Evolutionary conservation across 768 basidiomycete species (phyloP), one percentile per base, ranked within the genome.

Genomic region (Lanmaoa rubissima): DNA sequence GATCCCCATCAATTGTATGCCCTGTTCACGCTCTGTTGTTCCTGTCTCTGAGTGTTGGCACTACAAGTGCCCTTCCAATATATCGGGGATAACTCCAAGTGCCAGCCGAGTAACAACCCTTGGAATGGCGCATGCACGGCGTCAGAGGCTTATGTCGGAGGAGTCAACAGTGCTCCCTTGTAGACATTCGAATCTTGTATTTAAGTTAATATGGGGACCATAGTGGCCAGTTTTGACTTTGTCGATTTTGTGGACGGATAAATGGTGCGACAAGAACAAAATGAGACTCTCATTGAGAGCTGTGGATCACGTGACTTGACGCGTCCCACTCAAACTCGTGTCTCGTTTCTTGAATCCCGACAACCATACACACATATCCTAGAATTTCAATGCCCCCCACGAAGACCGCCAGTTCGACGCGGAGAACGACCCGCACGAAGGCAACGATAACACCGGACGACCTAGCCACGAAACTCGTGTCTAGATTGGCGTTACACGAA

Each of bases 401-500:
- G 16, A 67, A 58, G 41, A 39, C 44, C 2, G 7, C 46, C 0
- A 54, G 24, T 36, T 35, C 35, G 10, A 53, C 46, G 17, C 61
- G 61, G 14, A 63, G 48, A 46, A 59, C 52, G 34, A 63, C 59
- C 9, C 49, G 61, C n/a, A 55, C 55, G 35, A 67, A 60, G 44
- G 7, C 31, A 3, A 54, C n/a, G 32, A 64, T 31, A 16, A 38
- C 34, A 26, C 19, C 41, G 19, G 35, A 58, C 8, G 44, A 51
- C 38, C 24, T 45, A 5, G 40, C 28, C 19, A 51, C 54, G 50
- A 72, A 69, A 45, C 57, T 72, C 43, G 64, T 57, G 11, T 55
- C 72, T 31, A 67, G 59, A 32, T 61, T 73, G 19, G 65, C 55
- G 12, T 59, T 76, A 42, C 64, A 70, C 7, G 67, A 66, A 46